These are phyloP conservation scores for Penicillium turbatum DNA, from an alignment of 495 filamentous ascomycete genomes.

Conservation along the genomic window DNA sequence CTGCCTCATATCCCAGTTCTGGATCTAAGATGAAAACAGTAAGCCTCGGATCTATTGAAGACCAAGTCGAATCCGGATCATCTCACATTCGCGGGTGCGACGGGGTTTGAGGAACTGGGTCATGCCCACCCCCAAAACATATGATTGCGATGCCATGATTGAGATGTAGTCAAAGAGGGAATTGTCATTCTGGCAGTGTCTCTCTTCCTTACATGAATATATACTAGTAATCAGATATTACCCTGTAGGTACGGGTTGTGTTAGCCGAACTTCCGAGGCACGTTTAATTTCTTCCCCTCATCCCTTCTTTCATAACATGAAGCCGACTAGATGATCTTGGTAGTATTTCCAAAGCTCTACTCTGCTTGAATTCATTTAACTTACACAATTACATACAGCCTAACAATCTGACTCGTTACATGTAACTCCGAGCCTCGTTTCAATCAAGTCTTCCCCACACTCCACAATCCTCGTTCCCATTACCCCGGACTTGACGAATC, in stretches of 20 bases:
- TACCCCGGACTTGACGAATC: neutral
- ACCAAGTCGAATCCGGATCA: neutral
- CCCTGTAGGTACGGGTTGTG: too few species aligned
- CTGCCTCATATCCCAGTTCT: constrained; percentile 21
- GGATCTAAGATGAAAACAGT: constrained; percentile 5
- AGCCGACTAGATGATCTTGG: neutral
- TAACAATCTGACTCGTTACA: too few species aligned
- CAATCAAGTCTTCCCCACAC: neutral
- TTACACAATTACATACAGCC: neutral
- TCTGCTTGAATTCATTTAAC: too few species aligned
- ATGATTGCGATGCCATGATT: constrained; percentile 8
- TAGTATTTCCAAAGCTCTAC: too few species aligned
- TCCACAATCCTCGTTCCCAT: neutral
- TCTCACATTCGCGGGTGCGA: constrained; percentile 18
- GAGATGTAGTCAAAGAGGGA: neutral
- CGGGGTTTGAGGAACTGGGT: constrained; percentile 25
- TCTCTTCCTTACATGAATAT: too few species aligned
- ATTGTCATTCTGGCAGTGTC: neutral
- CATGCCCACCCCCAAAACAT: constrained; percentile 19
- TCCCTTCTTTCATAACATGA: neutral
- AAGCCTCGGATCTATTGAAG: neutral
- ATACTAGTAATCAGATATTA: too few species aligned
- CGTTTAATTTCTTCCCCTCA: neutral
- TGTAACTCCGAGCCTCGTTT: too few species aligned
- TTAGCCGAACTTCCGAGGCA: constrained; percentile 17